Base-by-base conservation (phyloP, 768 basidiomycete species). In the Termitomyces sp. region DNA sequence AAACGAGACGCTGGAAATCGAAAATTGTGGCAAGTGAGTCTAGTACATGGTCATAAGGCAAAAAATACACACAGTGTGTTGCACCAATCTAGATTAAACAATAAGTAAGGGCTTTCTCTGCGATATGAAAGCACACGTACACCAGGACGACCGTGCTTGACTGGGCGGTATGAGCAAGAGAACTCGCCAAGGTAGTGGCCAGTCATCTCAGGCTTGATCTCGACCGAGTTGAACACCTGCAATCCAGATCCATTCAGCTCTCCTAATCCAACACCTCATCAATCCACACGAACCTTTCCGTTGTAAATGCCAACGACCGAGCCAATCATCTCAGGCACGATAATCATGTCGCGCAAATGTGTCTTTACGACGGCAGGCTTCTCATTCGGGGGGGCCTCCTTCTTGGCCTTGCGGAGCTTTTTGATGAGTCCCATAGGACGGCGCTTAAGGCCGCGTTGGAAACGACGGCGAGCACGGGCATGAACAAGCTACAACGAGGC, bases 291-390 rank as follows among this genome's bases (percentile, higher is more conserved):
- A 71, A 92, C 91, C 86, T 96, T 96, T 73, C 94, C 94, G 73
- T 95, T 96, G 88, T 99, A 98, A 74, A 98, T 96, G 65, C 97
- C 97, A 65, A 98, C 88, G 67, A 98, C 93, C 71, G 88, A 90
- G 64, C 97, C 97, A 78, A 99, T 98, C 97, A 99, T 98, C 84
- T 99, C 97, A 54, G 97, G 97, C 62, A 99, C 97, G 78, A 99
- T 90, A 78, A 98, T 96, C 97, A 99, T 98, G 81, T 98, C 90
- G 71, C 97, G 94, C 69, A 99, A 84, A 79, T 99, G 97, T 60
- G 97, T 99, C 86, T 98, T 99, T 73, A 99, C 96, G 69, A 95
- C 92, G 56, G 94, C 85, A 62, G 97, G 97, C 84, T 99, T 98
- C 82, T 98, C 96, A 79, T 98, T 97, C 68, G 96, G 92, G 60